Evolutionary conservation across 257 asterid species (phyloP).

Genomic region (Nicotiana tabacum): DNA sequence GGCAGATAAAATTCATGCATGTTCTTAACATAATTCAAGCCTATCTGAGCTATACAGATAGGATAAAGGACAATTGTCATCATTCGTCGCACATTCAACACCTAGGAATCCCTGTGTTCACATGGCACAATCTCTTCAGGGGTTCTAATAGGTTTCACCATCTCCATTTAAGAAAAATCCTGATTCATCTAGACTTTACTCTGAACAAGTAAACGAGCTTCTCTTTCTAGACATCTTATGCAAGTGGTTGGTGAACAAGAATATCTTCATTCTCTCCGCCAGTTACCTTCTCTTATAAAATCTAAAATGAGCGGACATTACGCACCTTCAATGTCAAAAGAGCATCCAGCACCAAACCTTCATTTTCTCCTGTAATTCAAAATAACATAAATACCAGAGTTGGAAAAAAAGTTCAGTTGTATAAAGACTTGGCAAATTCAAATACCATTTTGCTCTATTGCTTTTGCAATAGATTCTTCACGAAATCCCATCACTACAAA

Average conservation of each 20-base stretch:
- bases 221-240: background rate
- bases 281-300: background rate
- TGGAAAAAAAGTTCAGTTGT: background rate
- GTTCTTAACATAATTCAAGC: background rate
- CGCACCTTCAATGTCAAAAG: slow-evolving; percentile 61
- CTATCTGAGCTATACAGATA: background rate
- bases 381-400: slow-evolving; percentile 4
- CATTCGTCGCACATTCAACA: background rate
- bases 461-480: slow-evolving; percentile 31
- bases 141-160: background rate
- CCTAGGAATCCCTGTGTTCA: background rate
- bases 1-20: background rate
- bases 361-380: slow-evolving; percentile 45
- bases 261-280: background rate
- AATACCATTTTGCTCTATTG: slow-evolving; percentile 34
- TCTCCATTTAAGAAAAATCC: background rate
- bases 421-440: background rate
- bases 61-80: background rate
- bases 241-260: background rate
- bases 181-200: background rate
- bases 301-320: background rate
- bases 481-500: slow-evolving; percentile 34
- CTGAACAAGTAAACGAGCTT: background rate
- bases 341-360: slow-evolving; percentile 50
- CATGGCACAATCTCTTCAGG: background rate